Evolutionary conservation across 129 eudicot genomes (phyloP).

Genomic region (Flaveria sonorensis): DNA sequence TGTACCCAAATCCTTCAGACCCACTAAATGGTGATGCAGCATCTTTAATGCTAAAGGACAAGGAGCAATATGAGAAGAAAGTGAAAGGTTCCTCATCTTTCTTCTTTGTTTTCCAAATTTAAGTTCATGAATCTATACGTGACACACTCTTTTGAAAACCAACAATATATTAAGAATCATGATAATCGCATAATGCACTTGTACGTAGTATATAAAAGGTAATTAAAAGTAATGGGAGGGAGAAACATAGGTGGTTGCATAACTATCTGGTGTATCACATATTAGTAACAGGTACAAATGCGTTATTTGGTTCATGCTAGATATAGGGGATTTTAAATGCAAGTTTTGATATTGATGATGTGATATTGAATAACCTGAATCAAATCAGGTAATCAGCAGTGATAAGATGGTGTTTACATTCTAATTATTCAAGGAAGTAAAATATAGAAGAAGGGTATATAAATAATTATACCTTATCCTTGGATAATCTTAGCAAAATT

Average conservation of each 20-base stretch:
- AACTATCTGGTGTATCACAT: too few species aligned
- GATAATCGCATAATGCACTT: too few species aligned
- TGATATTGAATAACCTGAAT: not conserved
- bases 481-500: not conserved
- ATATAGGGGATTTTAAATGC: not conserved
- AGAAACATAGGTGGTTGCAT: too few species aligned
- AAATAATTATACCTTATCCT: not conserved
- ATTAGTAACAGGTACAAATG: too few species aligned
- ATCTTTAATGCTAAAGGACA: conserved; percentile 70
- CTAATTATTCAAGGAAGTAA: too few species aligned
- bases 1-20: conserved; percentile 88
- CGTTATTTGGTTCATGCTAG: too few species aligned
- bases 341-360: not conserved
- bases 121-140: not conserved
- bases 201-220: too few species aligned
- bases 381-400: not conserved
- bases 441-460: too few species aligned
- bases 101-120: not conserved
- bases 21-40: conserved; percentile 90
- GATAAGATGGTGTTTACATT: not conserved
- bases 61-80: conserved; percentile 74
- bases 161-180: too few species aligned
- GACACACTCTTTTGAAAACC: too few species aligned
- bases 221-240: too few species aligned
- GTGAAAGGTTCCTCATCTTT: conserved; percentile 56